These are phyloP conservation scores for Claviceps maximensis DNA, from an alignment of 2,329 filamentous ascomycete species.

Conservation along the genomic window DNA sequence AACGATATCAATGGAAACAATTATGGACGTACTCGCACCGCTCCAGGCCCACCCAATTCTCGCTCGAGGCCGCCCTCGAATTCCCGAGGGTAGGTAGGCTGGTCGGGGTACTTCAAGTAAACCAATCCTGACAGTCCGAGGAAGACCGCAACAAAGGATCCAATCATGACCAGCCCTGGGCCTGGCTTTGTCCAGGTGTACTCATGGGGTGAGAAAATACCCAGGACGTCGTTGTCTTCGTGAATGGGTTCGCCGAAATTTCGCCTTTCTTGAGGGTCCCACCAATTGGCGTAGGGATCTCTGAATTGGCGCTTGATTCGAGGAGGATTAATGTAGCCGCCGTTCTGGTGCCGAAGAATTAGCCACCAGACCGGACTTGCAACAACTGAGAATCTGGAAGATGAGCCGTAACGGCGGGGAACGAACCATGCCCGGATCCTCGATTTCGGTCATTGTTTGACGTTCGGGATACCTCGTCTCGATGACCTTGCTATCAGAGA, in stretches of 20 bases:
- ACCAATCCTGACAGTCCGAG: slow-evolving; percentile 55
- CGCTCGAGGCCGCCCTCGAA: slow-evolving; percentile 61
- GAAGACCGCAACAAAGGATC: slow-evolving; percentile 50
- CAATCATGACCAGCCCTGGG: slow-evolving; percentile 56
- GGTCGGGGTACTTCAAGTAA: slow-evolving; percentile 58
- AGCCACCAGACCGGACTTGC: slow-evolving; percentile 9
- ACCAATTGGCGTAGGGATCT: slow-evolving; percentile 88
- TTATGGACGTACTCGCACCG: slow-evolving; percentile 42
- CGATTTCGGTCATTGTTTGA: slow-evolving; percentile 37
- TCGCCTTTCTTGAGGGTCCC: slow-evolving; percentile 92
- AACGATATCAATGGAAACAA: background rate
- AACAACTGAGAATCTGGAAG: background rate
- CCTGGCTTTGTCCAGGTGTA: slow-evolving; percentile 71
- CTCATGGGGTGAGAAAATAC: slow-evolving; percentile 76
- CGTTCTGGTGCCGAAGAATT: slow-evolving; percentile 45
- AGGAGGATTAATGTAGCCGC: slow-evolving; percentile 69
- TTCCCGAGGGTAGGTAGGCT: slow-evolving; percentile 52
- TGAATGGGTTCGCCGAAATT: slow-evolving; percentile 96
- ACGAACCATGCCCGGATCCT: slow-evolving; percentile 55
- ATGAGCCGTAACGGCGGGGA: background rate
- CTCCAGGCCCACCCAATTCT: slow-evolving; percentile 60
- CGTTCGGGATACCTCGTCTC: slow-evolving; percentile 41
- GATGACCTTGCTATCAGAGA: slow-evolving; percentile 31
- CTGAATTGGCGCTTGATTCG: slow-evolving; percentile 78
- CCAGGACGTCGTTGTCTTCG: slow-evolving; percentile 89